Evolutionary conservation across 2,329 filamentous ascomycete species (phyloP).

Genomic region (Microsporum ferrugineum): DNA sequence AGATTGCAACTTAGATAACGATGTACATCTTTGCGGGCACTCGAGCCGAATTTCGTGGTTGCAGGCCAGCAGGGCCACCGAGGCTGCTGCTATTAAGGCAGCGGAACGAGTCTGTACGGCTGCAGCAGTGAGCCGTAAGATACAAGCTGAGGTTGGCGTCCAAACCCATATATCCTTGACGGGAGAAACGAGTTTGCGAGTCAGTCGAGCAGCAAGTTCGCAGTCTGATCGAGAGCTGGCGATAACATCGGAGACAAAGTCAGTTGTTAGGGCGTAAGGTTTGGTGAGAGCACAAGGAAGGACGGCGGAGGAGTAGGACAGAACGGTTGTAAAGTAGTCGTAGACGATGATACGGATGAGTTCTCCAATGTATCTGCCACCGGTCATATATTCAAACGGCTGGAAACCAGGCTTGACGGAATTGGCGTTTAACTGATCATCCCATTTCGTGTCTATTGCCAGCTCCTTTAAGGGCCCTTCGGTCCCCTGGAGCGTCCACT

Average conservation of each 20-base stretch:
- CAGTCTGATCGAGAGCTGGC: constrained; percentile 40
- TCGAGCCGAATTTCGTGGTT: constrained; percentile 49
- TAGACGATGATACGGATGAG: constrained; percentile 56
- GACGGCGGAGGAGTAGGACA: constrained; percentile 28
- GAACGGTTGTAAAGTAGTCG: constrained; percentile 45
- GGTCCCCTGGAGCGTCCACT: constrained; percentile 66
- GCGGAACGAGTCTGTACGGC: constrained; percentile 59
- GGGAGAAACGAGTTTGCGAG: constrained; percentile 40
- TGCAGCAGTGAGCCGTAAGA: constrained; percentile 53
- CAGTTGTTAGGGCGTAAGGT: constrained; percentile 52
- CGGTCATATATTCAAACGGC: constrained; percentile 68
- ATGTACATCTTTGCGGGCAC: constrained; percentile 14
- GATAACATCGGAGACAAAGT: constrained; percentile 57
- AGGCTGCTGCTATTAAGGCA: constrained; percentile 57
- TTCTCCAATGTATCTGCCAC: constrained; percentile 61
- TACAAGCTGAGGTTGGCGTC: constrained; percentile 48
- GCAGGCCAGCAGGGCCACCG: constrained; percentile 53
- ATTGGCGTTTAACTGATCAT: constrained; percentile 50
- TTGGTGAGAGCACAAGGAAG: constrained; percentile 45
- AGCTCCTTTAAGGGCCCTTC: constrained; percentile 50
- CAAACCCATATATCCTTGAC: constrained; percentile 42
- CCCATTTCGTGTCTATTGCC: constrained; percentile 56
- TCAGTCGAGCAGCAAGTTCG: constrained; percentile 33
- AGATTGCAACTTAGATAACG: constrained; percentile 3
- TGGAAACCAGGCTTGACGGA: constrained; percentile 61